Evolutionary conservation across 495 filamentous ascomycete species (phyloP), one percentile per base, ranked within the genome.

Genomic region (Xylaria venustula): DNA sequence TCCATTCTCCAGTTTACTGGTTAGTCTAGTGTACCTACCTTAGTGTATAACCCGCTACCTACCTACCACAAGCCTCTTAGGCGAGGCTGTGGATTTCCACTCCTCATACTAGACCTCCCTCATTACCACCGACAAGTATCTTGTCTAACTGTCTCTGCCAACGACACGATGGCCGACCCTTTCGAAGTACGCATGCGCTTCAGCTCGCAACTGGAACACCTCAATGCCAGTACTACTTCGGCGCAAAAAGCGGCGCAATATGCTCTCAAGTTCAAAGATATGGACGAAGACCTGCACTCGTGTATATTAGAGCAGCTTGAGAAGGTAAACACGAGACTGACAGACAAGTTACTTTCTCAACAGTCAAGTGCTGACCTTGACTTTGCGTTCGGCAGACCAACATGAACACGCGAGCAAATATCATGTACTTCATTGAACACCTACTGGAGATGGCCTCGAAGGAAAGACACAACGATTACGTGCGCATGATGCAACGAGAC

Each of bases 151-250:
- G 7, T 22, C 32, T 12, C 40, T 52, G 40, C 28, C 41, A 42
- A 61, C 56, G 60, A 40, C 28, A 79, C 73, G 44, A 94, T 95
- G 90, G 88, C 87, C 48, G 94, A 99, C 77, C 94, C 94, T 0
- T 99, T 99, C 77, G 93, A 98, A 79, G 93, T 97, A 58, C 93
- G 94, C 67, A 91, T 99, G 85, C 91, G 92, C 69, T 99, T 99
- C 76, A 97, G 92, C 12, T 81, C 80, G 48, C 90, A 91, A 64
- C 85, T 99, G 5, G 88, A 92, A 51, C 87, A 92, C 67, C 85
- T 99, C 25, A 96, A 91, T 66, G 95, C 95, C 11, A 91, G 90
- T 7, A 85, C 92, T 40, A 90, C 88, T 8, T 92, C 92, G 1
- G 88, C 91, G 7, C 90, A 93, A 64, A 96, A 96, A 81, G 90